Evolutionary conservation across 208 protist genomes (phyloP).

Genomic region (Endotrypanum monterogeii): DNA sequence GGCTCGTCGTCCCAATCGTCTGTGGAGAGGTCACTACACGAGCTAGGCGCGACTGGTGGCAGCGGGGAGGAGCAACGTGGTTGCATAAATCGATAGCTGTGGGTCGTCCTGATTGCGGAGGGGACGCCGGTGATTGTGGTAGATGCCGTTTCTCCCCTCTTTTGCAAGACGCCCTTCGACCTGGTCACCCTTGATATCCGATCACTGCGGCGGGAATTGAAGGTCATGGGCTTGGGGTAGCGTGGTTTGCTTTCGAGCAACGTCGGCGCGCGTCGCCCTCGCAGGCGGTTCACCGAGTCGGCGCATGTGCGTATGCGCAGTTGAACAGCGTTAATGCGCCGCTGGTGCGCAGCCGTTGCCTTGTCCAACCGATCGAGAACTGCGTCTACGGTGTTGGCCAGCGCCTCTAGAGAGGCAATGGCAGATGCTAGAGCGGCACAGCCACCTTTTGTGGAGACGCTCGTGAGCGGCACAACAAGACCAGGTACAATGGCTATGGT

Average conservation of each 20-base stretch:
- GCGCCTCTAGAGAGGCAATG: slow-evolving; percentile 22
- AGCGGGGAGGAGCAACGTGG: slow-evolving; percentile 23
- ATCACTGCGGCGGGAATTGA: background rate
- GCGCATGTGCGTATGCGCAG: slow-evolving; percentile 22
- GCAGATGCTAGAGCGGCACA: slow-evolving; percentile 21
- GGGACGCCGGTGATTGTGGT: background rate
- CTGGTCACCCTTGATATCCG: background rate
- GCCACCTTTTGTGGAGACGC: slow-evolving; percentile 22
- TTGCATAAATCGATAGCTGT: slow-evolving; percentile 12
- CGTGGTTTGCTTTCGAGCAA: slow-evolving; percentile 23
- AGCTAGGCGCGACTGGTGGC: slow-evolving; percentile 26
- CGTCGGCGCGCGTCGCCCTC: slow-evolving; percentile 7
- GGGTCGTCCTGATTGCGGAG: slow-evolving; percentile 2
- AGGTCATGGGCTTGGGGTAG: slow-evolving; percentile 13
- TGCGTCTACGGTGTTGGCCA: slow-evolving; percentile 16
- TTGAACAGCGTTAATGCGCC: slow-evolving; percentile 7
- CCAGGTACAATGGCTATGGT: slow-evolving; percentile 18
- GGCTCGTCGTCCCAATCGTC: background rate
- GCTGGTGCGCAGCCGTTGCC: slow-evolving; percentile 8
- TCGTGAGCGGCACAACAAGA: slow-evolving; percentile 31
- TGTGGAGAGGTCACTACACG: slow-evolving; percentile 13
- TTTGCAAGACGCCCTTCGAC: background rate
- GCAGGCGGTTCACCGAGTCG: slow-evolving; percentile 1
- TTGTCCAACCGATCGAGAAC: slow-evolving; percentile 22
- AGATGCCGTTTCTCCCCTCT: background rate